Evolutionary conservation across 306 rosid genomes (phyloP).

Genomic region (Sicyos edulis): DNA sequence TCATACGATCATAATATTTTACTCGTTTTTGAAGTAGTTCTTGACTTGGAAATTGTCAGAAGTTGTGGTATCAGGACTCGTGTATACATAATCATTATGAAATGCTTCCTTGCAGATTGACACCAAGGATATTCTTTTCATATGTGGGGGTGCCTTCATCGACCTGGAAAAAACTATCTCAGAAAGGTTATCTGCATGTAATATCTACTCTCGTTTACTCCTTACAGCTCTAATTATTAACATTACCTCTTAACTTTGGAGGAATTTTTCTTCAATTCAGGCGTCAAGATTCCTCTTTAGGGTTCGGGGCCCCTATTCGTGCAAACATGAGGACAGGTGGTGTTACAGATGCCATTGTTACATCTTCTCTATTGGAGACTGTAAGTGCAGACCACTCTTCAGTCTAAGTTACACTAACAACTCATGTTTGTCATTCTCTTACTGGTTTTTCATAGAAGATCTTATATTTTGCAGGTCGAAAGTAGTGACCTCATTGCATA

Average conservation of each 20-base stretch:
- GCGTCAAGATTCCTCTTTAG: conserved; percentile 91
- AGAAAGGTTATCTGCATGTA: conserved; percentile 60
- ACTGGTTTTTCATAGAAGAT: not conserved
- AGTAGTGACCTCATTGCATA: conserved; percentile 91
- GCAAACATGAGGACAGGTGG: conserved; percentile 82
- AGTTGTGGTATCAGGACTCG: not conserved
- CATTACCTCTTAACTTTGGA: conserved; percentile 16
- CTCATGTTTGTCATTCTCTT: conserved; percentile 10
- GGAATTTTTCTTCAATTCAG: conserved; percentile 36
- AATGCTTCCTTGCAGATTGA: conserved; percentile 57
- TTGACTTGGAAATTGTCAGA: not conserved
- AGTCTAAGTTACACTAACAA: conserved; percentile 13
- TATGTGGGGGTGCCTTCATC: too few species aligned
- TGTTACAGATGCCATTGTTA: conserved; percentile 71
- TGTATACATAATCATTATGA: not conserved
- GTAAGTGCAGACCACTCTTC: conserved; percentile 40
- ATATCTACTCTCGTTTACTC: conserved; percentile 15
- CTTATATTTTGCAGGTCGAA: conserved; percentile 61
- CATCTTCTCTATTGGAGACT: conserved; percentile 75
- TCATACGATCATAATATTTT: not conserved
- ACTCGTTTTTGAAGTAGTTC: not conserved
- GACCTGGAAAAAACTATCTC: conserved; percentile 98
- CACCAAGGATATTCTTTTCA: conserved; percentile 94
- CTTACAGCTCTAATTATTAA: not conserved
- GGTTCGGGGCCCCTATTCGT: conserved; percentile 93